Base-by-base conservation (phyloP, 2,329 filamentous ascomycete genomes). In the Penicillium sp. region DNA sequence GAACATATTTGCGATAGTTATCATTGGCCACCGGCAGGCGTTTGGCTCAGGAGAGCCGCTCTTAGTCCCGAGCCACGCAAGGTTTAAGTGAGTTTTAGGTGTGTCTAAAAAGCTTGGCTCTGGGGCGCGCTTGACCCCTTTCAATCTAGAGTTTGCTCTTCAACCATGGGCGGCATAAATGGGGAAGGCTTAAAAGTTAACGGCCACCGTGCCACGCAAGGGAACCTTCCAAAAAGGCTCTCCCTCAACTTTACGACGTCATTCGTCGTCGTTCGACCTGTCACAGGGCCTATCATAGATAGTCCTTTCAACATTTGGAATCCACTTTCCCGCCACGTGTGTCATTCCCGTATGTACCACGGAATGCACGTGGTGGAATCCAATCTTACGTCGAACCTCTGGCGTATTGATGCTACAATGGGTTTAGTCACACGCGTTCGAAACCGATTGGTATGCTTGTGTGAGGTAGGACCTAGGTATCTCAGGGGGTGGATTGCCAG, bases 1-100 rank as follows among this genome's bases (percentile, higher is more conserved):
- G 14, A 25, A 48, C 36, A 39, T 49, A 39, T 43, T 44, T 3
- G 5, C 25, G 33, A 37, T 44, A 31, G 19, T 22, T 22, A 22
- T 49, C 39, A 49, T 49, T 49, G 46, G 46, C 46, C 46, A 49
- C 46, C 6, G 19, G 4, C 19, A 16, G 35, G 30, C 25, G 25
- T 34, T 41, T 34, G 7, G n/a, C 14, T 49, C 46, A 43, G 39
- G 39, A n/a, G 46, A 43, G 25, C 39, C 33, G 33, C 25, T 27
- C 22, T 41, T 46, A 41, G 29, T 39, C 27, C 28, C 14, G 40
- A 31, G 36, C 37, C 18, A n/a, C n/a, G n/a, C n/a, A n/a, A n/a
- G n/a, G n/a, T n/a, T n/a, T n/a, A n/a, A n/a, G n/a, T n/a, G n/a
- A n/a, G n/a, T n/a, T 45, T 45, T 30, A 14, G 19, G 29, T 13